Percentiles rank a stretch among this genome's conserved stretches.
These are phyloP conservation scores for Exophiala spinifera DNA, from an alignment of 2,329 filamentous ascomycete species.

Conservation along the genomic window DNA sequence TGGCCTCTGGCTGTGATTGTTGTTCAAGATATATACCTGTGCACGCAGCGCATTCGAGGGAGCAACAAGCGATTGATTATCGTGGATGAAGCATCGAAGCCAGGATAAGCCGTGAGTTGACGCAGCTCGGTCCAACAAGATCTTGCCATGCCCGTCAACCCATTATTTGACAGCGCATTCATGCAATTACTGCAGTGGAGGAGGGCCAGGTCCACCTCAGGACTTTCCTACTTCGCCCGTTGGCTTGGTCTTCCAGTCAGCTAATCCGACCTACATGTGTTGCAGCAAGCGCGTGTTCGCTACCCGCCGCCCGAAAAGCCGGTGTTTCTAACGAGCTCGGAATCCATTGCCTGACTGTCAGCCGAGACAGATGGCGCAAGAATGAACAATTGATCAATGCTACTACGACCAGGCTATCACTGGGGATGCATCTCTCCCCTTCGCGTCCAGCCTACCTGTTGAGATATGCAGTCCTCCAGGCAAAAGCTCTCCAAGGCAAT, in stretches of 20 bases:
- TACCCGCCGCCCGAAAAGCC: slow-evolving; percentile 6
- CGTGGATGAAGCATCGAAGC: not conserved
- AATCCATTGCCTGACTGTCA: not conserved
- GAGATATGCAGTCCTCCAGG: not conserved
- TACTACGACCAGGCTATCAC: not conserved
- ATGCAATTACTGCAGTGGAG: slow-evolving; percentile 4
- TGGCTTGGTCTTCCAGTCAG: slow-evolving; percentile 1
- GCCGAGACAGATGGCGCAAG: slow-evolving; percentile 19
- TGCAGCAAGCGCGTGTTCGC: slow-evolving; percentile 11
- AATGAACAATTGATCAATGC: not conserved
- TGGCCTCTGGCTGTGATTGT: too few relatives aligned
- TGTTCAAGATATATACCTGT: too few relatives aligned
- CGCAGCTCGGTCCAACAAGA: not conserved
- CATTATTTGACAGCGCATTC: slow-evolving; percentile 19
- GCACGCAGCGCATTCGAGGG: not conserved
- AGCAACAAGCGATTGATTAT: not conserved
- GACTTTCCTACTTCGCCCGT: not conserved
- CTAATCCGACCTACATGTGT: slow-evolving; percentile 18
- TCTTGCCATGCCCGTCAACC: not conserved
- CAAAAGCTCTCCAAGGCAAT: not conserved
- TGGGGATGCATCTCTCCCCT: not conserved
- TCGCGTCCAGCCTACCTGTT: slow-evolving; percentile 20
- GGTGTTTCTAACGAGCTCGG: slow-evolving; percentile 2
- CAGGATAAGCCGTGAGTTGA: not conserved
- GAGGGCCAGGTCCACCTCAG: not conserved